Evolutionary conservation across 345 rosid species (phyloP).

Genomic region (Camelina sativa): DNA sequence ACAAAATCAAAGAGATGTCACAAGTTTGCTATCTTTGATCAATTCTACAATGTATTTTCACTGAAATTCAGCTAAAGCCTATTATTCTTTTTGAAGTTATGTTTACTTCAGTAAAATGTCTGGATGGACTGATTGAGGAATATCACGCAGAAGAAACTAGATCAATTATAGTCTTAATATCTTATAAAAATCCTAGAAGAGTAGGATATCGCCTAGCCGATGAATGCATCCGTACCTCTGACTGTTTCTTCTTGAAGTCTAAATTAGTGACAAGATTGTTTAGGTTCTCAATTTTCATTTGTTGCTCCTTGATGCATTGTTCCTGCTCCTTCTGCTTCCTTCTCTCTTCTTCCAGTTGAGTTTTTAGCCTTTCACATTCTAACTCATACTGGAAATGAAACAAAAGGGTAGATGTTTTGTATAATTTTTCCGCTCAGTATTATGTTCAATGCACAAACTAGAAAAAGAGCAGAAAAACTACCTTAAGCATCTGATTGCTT

Average conservation of each 20-base stretch:
- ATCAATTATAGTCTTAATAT: background rate
- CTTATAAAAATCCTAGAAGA: background rate
- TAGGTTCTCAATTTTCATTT: constrained; percentile 64
- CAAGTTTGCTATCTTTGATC: background rate
- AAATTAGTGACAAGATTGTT: constrained; percentile 52
- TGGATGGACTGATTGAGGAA: constrained; percentile 2
- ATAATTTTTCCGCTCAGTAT: constrained; percentile 10
- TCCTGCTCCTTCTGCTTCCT: constrained; percentile 74
- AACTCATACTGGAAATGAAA: constrained; percentile 74
- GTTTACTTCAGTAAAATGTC: constrained; percentile 16
- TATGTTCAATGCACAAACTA: background rate
- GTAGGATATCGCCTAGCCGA: background rate
- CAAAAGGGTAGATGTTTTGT: constrained; percentile 19
- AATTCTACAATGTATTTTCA: background rate
- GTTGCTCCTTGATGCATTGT: constrained; percentile 70
- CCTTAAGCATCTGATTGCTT: constrained; percentile 93
- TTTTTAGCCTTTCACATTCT: constrained; percentile 85
- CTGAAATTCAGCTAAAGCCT: background rate
- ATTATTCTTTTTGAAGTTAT: background rate
- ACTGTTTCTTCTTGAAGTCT: constrained; percentile 55
- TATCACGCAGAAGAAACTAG: background rate
- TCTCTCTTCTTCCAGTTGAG: constrained; percentile 85
- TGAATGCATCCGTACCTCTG: constrained; percentile 57
- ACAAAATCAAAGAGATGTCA: background rate
- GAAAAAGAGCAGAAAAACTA: constrained; percentile 38